Base-by-base conservation (phyloP, 768 basidiomycete genomes). In the Hemileccinum impolitum region DNA sequence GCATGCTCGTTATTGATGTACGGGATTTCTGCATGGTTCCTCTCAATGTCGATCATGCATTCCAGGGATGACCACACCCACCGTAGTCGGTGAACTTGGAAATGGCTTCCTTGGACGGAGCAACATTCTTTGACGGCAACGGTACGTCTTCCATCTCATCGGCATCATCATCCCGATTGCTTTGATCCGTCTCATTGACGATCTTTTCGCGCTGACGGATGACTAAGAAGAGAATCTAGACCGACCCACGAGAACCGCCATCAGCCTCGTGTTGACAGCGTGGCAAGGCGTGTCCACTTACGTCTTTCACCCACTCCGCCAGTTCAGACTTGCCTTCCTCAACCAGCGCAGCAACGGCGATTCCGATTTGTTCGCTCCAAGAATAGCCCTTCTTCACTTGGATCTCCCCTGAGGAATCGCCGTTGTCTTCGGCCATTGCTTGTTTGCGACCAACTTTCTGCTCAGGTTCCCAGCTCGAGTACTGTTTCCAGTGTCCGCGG, bases 281-380 rank as follows among this genome's bases (percentile, higher is more conserved):
- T 62, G 57, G 51, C 50, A 50, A 39, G 43, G 47, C 41, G 43
- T 46, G 42, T 39, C 45, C n/a, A 70, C 87, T 56, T 62, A 93
- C 94, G 64, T 90, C 80, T 59, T 84, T 85, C 40, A 84, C 77
- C 89, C 92, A 94, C 48, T 84, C 79, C 23, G 95, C 78, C 35
- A 92, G 72, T 26, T 76, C 75, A 47, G 70, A 68, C 58, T 86
- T 74, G 9, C 77, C 85, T 14, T 76, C 76, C 42, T 91, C 85
- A 9, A 85, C 72, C 12, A 97, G 76, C 39, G 80, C 77, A 35
- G 81, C 82, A 51, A 96, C 78, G 3, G 84, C 84, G 56, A 97
- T 90, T 3, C 89, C 94, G 40, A 98, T 74, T 66, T 97, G 85
- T 60, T 97, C 86, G 57, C 84, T 91, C 84, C 86, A 88, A 14